Conservation (phyloP, 2,329 filamentous ascomycete genomes). For the Aspergillus calidoustus region DNA sequence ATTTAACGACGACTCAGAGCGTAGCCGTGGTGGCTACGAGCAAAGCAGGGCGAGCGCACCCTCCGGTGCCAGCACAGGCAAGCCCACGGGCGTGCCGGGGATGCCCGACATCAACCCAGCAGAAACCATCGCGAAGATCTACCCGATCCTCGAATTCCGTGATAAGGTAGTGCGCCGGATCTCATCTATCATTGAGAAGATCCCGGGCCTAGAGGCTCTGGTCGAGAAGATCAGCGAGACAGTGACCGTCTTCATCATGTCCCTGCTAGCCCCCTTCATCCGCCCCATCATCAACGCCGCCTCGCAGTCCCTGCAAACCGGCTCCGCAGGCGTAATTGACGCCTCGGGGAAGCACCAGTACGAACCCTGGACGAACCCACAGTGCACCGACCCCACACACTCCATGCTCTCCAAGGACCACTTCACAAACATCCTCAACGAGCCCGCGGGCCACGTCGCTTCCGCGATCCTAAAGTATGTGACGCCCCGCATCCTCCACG, state of each 20-base stretch:
- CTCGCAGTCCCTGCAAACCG: conserved; percentile 81
- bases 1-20: conserved; percentile 19
- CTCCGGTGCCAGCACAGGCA: not conserved
- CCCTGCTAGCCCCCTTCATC: conserved; percentile 87
- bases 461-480: conserved; percentile 81
- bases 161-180: conserved; percentile 92
- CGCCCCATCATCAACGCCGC: conserved; percentile 88
- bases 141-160: conserved; percentile 90
- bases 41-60: conserved; percentile 31
- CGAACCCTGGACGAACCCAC: conserved; percentile 77
- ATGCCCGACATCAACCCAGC: conserved; percentile 78
- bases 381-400: conserved; percentile 78
- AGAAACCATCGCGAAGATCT: conserved; percentile 79
- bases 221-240: conserved; percentile 94
- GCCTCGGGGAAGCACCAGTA: conserved; percentile 75
- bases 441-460: conserved; percentile 75
- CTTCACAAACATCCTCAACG: conserved; percentile 78
- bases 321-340: conserved; percentile 72
- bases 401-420: conserved; percentile 85
- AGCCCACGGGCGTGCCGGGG: conserved; percentile 64
- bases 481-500: conserved; percentile 84
- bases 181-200: conserved; percentile 82
- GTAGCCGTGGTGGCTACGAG: conserved; percentile 14
- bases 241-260: conserved; percentile 87
- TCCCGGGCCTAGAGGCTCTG: conserved; percentile 86